phyloP scores from a whole-genome alignment of 306 rosid genomes.

The Senna tora region DNA sequence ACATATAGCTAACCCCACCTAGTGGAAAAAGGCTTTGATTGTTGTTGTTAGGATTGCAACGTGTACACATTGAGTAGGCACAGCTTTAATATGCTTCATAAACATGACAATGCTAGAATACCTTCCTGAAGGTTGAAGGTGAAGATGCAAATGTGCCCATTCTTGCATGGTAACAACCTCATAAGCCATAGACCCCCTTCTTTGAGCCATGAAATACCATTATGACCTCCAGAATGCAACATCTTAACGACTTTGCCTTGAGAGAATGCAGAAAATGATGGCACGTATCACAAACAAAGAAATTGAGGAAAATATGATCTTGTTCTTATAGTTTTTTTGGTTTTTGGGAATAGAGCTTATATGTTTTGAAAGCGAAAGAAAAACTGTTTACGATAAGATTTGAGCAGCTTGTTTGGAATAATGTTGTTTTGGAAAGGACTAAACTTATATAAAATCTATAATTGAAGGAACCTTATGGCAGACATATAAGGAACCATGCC shows the following conservation, averaged over 20 bases:
- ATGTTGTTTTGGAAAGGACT: not conserved
- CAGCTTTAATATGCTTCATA: slow-evolving; percentile 38
- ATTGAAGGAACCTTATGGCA: no score
- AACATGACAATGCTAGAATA: slow-evolving; percentile 56
- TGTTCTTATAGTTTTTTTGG: no score
- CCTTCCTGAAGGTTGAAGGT: slow-evolving; percentile 56
- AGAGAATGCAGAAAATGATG: slow-evolving; percentile 48
- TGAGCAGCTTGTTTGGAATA: not conserved
- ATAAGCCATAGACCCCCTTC: slow-evolving; percentile 62
- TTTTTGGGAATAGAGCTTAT: not conserved
- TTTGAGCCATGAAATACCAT: slow-evolving; percentile 61
- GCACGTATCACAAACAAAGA: slow-evolving; percentile 35
- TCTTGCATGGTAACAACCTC: slow-evolving; percentile 61
- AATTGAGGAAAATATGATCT: not conserved
- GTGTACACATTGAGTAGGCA: no score
- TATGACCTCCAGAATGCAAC: slow-evolving; percentile 63
- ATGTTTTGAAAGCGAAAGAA: no score
- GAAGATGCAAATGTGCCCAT: slow-evolving; percentile 57
- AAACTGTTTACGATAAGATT: not conserved
- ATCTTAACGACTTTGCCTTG: slow-evolving; percentile 51
- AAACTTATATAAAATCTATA: no score
- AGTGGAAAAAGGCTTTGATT: no score
- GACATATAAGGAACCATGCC: no score
- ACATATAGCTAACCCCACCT: no score
- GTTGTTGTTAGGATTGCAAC: no score